These are phyloP conservation scores for Pythium aristosporum DNA, from an alignment of 352 stramenopile genomes.

Conservation along the genomic window DNA sequence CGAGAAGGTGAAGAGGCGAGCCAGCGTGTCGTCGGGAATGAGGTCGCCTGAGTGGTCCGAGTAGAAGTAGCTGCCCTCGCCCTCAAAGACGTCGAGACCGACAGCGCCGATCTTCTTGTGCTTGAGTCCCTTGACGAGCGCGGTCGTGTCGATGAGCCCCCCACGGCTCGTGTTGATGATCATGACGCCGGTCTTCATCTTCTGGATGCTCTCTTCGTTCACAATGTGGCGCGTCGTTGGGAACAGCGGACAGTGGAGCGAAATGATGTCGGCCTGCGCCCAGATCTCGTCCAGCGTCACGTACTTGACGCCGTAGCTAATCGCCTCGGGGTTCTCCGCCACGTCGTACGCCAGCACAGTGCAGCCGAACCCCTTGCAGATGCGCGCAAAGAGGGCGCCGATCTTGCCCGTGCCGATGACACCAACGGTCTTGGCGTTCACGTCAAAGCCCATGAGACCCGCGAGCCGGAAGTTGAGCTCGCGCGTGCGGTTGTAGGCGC, in stretches of 20 bases:
- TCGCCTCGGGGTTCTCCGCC: slow-evolving; percentile 45
- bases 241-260: slow-evolving; percentile 84
- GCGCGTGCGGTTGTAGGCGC: slow-evolving; percentile 70
- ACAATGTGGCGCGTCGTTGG: slow-evolving; percentile 83
- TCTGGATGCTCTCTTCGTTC: slow-evolving; percentile 71
- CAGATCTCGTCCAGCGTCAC: slow-evolving; percentile 64
- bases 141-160: slow-evolving; percentile 82
- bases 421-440: slow-evolving; percentile 71
- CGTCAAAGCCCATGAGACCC: slow-evolving; percentile 58
- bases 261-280: slow-evolving; percentile 82
- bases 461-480: slow-evolving; percentile 76
- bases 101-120: slow-evolving; percentile 70
- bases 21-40: slow-evolving; percentile 67
- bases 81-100: slow-evolving; percentile 90
- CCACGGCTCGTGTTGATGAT: slow-evolving; percentile 92
- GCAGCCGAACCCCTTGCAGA: slow-evolving; percentile 32
- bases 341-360: slow-evolving; percentile 70
- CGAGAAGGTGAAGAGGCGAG: slow-evolving; percentile 78
- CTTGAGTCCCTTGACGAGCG: slow-evolving; percentile 79
- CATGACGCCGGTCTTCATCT: slow-evolving; percentile 87
- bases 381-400: slow-evolving; percentile 52
- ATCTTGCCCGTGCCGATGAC: slow-evolving; percentile 64
- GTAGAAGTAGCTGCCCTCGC: slow-evolving; percentile 78
- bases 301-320: slow-evolving; percentile 49
- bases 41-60: slow-evolving; percentile 65